Evolutionary conservation across 129 eudicot genomes (phyloP).

Genomic region (Tagetes patula): DNA sequence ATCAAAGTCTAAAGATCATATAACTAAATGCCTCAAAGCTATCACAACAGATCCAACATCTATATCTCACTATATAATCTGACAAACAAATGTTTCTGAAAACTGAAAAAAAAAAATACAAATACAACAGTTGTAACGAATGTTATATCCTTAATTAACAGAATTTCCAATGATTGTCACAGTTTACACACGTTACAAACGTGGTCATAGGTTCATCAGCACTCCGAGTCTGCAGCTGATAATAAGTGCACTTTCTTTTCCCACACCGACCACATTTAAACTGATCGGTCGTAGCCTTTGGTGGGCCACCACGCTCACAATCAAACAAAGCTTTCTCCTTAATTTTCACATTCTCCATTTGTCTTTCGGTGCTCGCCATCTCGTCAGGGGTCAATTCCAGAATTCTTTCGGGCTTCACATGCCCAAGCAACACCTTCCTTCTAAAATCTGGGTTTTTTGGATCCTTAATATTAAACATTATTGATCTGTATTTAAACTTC

Average conservation of each 20-base stretch:
- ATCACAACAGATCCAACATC: constrained; percentile 18
- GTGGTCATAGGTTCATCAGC: constrained; percentile 96
- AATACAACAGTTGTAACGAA: constrained; percentile 9
- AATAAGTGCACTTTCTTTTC: constrained; percentile 67
- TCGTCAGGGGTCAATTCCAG: constrained; percentile 69
- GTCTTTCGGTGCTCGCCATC: constrained; percentile 82
- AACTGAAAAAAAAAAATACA: constrained; percentile 21
- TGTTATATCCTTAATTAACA: constrained; percentile 32
- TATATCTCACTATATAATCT: constrained; percentile 22
- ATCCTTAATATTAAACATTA: constrained; percentile 79
- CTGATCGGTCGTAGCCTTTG: too few relatives aligned
- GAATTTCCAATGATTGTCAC: constrained; percentile 88
- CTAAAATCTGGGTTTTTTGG: constrained; percentile 84
- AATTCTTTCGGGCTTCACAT: constrained; percentile 52
- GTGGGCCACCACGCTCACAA: constrained; percentile 17
- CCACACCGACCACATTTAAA: constrained; percentile 36
- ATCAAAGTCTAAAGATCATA: neutral
- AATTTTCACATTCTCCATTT: constrained; percentile 52
- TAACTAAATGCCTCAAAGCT: constrained; percentile 22
- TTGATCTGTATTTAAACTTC: constrained; percentile 67
- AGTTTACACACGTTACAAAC: constrained; percentile 81
- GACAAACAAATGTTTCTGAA: constrained; percentile 1
- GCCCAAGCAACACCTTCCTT: constrained; percentile 72
- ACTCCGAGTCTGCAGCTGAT: constrained; percentile 86
- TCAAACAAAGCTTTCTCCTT: constrained; percentile 76